Conservation (phyloP, 140 eudicot species). For the Oenanthe javanica region DNA sequence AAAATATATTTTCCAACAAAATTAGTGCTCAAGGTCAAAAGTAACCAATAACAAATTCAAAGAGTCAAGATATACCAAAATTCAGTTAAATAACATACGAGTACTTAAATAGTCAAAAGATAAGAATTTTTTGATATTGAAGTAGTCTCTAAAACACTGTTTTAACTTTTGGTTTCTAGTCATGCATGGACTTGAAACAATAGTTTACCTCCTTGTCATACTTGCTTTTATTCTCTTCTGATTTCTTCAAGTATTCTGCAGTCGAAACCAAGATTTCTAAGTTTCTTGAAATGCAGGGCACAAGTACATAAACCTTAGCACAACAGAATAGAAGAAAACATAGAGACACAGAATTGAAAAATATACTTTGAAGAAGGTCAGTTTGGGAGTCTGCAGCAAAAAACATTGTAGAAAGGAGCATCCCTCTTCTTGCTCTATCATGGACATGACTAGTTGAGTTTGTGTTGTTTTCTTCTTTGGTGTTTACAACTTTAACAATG, state of each 20-base stretch:
- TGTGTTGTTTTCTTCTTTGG: slow-evolving; percentile 17
- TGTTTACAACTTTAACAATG: slow-evolving; percentile 25
- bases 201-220: slow-evolving; percentile 75
- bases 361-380: slow-evolving; percentile 61
- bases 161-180: no score
- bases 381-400: slow-evolving; percentile 48
- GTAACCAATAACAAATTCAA: no score
- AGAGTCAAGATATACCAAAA: no score
- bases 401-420: slow-evolving; percentile 38
- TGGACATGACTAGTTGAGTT: slow-evolving; percentile 8
- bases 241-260: slow-evolving; percentile 66
- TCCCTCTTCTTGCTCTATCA: slow-evolving; percentile 38
- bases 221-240: slow-evolving; percentile 71
- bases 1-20: no score
- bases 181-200: not conserved
- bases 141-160: no score
- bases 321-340: no score
- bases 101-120: no score
- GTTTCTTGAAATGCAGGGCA: not conserved
- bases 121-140: no score
- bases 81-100: no score
- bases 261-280: not conserved
- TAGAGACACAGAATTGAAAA: not conserved
- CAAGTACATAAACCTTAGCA: no score
- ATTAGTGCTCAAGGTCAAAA: no score